Evolutionary conservation across 192 early-diverging fungal genomes (phyloP).

Genomic region (Umbelopsis sp.): DNA sequence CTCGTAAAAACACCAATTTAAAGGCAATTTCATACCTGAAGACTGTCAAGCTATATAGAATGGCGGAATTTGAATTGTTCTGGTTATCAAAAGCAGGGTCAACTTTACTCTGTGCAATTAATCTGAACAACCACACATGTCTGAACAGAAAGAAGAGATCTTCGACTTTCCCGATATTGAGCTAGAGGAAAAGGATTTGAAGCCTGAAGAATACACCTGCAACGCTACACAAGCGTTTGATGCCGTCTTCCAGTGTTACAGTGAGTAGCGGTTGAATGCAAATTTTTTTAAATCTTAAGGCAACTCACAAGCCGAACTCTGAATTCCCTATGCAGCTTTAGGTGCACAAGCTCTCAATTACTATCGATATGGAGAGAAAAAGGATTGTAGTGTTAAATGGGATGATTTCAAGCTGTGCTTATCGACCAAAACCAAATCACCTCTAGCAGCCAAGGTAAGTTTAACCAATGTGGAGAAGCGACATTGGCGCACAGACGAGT

Average conservation of each 20-base stretch:
- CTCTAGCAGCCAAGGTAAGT: slow-evolving; percentile 44
- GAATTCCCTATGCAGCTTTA: slow-evolving; percentile 31
- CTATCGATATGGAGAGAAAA: slow-evolving; percentile 50
- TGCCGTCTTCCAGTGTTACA: slow-evolving; percentile 34
- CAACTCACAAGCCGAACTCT: neutral
- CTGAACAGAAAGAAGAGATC: slow-evolving; percentile 5
- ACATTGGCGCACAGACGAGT: neutral
- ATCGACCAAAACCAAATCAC: slow-evolving; percentile 47
- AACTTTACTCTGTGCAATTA: too few relatives aligned
- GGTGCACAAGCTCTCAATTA: slow-evolving; percentile 52
- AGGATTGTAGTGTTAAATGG: slow-evolving; percentile 41
- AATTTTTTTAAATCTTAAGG: neutral
- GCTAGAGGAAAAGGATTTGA: slow-evolving; percentile 26
- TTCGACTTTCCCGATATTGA: slow-evolving; percentile 15
- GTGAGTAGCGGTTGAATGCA: slow-evolving; percentile 1
- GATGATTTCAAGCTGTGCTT: slow-evolving; percentile 54
- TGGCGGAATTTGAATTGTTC: too few relatives aligned
- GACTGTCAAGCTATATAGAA: too few relatives aligned
- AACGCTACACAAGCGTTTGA: slow-evolving; percentile 37
- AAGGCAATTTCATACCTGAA: too few relatives aligned
- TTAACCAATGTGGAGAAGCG: too few relatives aligned
- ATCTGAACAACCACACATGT: neutral
- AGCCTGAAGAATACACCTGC: slow-evolving; percentile 23
- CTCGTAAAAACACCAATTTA: too few relatives aligned
- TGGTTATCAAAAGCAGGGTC: too few relatives aligned